Percentiles rank a stretch among this genome's conserved stretches.
Conservation (phyloP, 306 rosid species). For the Quillaja saponaria region DNA sequence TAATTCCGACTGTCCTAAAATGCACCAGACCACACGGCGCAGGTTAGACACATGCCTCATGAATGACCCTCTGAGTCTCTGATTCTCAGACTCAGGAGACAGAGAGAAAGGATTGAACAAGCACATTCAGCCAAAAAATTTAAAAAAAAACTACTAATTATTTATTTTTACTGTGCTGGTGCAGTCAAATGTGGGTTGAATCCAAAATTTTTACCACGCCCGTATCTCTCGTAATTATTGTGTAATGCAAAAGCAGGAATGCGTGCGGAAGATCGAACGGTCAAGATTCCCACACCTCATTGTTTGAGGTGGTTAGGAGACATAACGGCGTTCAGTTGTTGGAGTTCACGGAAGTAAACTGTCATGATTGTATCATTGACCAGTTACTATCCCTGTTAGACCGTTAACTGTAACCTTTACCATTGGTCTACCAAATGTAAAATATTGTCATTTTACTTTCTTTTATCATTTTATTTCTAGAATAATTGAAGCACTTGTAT, state of each 20-base stretch:
- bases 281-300: constrained; percentile 1
- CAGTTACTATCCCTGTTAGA: background rate
- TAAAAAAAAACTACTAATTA: too few relatives aligned
- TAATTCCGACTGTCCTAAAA: constrained; percentile 15
- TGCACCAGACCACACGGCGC: constrained; percentile 24
- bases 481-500: too few relatives aligned
- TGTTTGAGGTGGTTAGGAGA: constrained; percentile 36
- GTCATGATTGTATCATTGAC: constrained; percentile 28
- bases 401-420: constrained; percentile 1
- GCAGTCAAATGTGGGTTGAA: constrained; percentile 17
- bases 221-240: constrained; percentile 57
- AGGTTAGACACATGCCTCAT: constrained; percentile 16
- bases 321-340: constrained; percentile 48
- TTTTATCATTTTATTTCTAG: too few relatives aligned
- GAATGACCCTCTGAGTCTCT: too few relatives aligned
- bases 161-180: background rate
- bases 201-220: constrained; percentile 46
- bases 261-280: constrained; percentile 29
- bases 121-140: too few relatives aligned
- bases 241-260: constrained; percentile 36
- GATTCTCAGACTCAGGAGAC: too few relatives aligned
- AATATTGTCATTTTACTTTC: background rate
- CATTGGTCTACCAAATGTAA: background rate
- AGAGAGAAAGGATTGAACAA: background rate
- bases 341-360: constrained; percentile 37